Conservation (phyloP, 495 filamentous ascomycete species). For the Aspergillus coremiiformis region DNA sequence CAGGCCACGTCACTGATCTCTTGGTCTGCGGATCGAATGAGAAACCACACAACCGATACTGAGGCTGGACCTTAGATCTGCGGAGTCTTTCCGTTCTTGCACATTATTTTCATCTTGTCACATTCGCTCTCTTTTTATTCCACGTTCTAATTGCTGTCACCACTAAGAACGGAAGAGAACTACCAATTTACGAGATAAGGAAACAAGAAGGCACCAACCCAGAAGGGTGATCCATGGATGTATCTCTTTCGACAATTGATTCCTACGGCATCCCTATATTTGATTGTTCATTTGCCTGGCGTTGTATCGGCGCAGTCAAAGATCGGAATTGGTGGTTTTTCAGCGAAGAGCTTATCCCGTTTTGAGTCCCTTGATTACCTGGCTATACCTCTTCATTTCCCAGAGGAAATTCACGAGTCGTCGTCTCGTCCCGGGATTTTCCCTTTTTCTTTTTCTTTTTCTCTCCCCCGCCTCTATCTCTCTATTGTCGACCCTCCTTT, state of each 20-base stretch:
- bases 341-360: conserved; percentile 14
- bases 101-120: conserved; percentile 31
- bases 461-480: conserved; percentile 12
- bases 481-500: not conserved
- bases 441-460: conserved; percentile 4
- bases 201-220: conserved; percentile 5
- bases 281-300: conserved; percentile 21
- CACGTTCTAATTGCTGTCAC: conserved; percentile 1
- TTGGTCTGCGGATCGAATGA: conserved; percentile 6
- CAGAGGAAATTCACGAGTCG: conserved; percentile 5
- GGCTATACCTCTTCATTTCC: not conserved
- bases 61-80: conserved; percentile 22
- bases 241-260: conserved; percentile 5
- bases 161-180: not conserved
- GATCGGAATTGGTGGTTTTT: conserved; percentile 19
- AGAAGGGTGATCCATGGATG: conserved; percentile 7
- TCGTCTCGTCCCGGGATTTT: conserved; percentile 1
- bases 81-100: conserved; percentile 27
- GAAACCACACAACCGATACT: conserved; percentile 14
- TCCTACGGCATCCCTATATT: conserved; percentile 9
- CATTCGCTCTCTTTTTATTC: conserved; percentile 12
- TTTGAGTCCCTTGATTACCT: conserved; percentile 6
- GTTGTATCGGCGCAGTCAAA: conserved; percentile 24
- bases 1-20: conserved; percentile 8
- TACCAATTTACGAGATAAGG: conserved; percentile 8